A percentile compares a stretch with the other conserved stretches of the same genome.
Evolutionary conservation across 331 rosid species (phyloP).

Genomic region (Rhamnella rubrinervis): DNA sequence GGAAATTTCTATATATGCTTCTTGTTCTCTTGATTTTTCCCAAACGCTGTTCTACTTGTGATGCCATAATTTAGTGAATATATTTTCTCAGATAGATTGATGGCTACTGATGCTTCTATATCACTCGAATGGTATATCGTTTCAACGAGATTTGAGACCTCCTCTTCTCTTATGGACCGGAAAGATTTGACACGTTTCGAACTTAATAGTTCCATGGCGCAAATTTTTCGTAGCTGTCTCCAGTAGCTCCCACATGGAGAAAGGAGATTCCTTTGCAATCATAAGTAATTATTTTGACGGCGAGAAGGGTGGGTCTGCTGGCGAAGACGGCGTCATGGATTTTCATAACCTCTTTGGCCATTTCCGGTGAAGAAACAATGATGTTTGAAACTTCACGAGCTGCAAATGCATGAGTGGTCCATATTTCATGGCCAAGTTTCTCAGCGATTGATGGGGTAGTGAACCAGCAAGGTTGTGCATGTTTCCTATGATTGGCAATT

Average conservation of each 20-base stretch:
- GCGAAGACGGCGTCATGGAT: slow-evolving; percentile 26
- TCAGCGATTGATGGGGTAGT: slow-evolving; percentile 23
- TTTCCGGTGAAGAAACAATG: slow-evolving; percentile 8
- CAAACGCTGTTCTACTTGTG: slow-evolving; percentile 42
- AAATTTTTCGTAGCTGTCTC: slow-evolving; percentile 15
- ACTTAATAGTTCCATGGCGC: slow-evolving; percentile 1
- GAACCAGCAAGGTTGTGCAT: slow-evolving; percentile 3
- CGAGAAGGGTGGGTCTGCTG: slow-evolving; percentile 34
- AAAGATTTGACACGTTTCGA: slow-evolving; percentile 4
- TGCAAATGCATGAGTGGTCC: slow-evolving; percentile 23
- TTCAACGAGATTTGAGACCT: slow-evolving; percentile 30
- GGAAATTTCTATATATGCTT: slow-evolving; percentile 27
- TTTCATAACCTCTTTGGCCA: slow-evolving; percentile 32
- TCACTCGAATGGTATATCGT: slow-evolving; percentile 27
- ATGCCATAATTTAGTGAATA: slow-evolving; percentile 19
- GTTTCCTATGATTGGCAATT: slow-evolving; percentile 43
- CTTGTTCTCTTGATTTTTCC: slow-evolving; percentile 42
- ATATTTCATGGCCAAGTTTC: slow-evolving; percentile 11
- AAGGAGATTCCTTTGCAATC: slow-evolving; percentile 6
- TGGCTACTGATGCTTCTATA: slow-evolving; percentile 6
- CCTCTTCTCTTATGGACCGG: slow-evolving; percentile 25
- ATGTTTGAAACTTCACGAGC: not conserved
- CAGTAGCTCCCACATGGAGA: slow-evolving; percentile 7
- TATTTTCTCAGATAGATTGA: slow-evolving; percentile 34
- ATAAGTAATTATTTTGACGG: slow-evolving; percentile 26